Percentiles rank a stretch among this genome's conserved stretches.
These are phyloP conservation scores for Trichoderma asperelloides DNA, from an alignment of 495 filamentous ascomycete genomes.

Conservation along the genomic window DNA sequence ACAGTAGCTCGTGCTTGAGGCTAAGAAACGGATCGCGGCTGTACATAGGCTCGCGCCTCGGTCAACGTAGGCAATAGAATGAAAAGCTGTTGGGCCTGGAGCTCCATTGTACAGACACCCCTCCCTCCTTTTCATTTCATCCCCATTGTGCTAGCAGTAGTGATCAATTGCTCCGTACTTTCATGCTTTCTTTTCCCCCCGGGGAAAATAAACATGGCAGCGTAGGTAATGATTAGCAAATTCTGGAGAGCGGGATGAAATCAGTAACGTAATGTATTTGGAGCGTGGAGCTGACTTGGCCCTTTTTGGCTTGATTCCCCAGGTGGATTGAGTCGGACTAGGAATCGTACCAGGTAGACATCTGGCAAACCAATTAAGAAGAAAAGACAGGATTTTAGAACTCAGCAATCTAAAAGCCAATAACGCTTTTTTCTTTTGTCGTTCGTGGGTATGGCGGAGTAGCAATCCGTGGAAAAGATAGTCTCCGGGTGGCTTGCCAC, in stretches of 20 bases:
- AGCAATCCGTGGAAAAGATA: not conserved
- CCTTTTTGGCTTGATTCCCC: not conserved
- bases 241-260: not conserved
- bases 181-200: not conserved
- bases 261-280: slow-evolving; percentile 1
- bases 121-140: not conserved
- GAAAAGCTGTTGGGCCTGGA: not conserved
- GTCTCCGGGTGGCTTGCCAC: slow-evolving; percentile 1
- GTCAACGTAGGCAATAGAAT: not conserved
- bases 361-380: not conserved
- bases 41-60: not conserved
- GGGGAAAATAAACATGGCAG: not conserved
- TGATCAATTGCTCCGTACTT: not conserved
- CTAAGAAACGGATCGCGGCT: not conserved
- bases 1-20: not conserved
- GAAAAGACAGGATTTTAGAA: not conserved
- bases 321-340: not conserved
- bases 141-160: not conserved
- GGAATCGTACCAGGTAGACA: not conserved
- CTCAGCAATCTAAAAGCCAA: not conserved
- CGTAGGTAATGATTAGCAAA: slow-evolving; percentile 7
- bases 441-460: not conserved
- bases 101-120: not conserved
- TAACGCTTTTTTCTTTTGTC: not conserved
- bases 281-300: slow-evolving; percentile 1